These are phyloP conservation scores for Hysterium pulicare DNA, from an alignment of 2,329 filamentous ascomycete species.

Conservation along the genomic window DNA sequence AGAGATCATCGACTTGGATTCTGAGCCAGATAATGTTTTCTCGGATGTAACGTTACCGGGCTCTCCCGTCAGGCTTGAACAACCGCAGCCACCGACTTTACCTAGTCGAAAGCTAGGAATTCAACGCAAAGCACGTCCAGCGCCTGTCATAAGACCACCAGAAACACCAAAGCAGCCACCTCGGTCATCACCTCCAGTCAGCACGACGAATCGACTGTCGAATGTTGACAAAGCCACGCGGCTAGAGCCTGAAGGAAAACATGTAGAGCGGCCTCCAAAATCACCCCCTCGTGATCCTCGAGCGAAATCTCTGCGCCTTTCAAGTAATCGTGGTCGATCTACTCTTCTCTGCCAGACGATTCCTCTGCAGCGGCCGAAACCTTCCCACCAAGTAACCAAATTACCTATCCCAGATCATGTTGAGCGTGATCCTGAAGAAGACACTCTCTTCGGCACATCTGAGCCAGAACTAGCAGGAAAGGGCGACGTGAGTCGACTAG, in stretches of 20 bases:
- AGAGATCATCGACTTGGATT: conserved; percentile 35
- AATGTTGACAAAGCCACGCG: conserved; percentile 27
- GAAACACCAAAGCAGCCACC: conserved; percentile 22
- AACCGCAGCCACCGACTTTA: too few species aligned
- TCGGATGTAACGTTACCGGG: conserved; percentile 25
- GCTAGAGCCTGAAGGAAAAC: conserved; percentile 7
- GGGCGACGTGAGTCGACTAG: too few species aligned
- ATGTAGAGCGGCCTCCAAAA: conserved; percentile 9
- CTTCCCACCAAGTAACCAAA: conserved; percentile 2
- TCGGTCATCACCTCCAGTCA: conserved; percentile 37
- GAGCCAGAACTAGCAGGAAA: too few species aligned
- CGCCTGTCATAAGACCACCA: conserved; percentile 23
- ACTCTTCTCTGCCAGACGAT: conserved; percentile 44
- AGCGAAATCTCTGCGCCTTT: conserved; percentile 37
- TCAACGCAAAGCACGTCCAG: conserved; percentile 19
- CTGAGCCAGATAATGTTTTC: conserved; percentile 25
- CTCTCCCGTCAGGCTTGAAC: conserved; percentile 11
- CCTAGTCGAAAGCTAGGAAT: conserved; percentile 1
- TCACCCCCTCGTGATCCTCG: conserved; percentile 21
- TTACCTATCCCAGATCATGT: conserved; percentile 1
- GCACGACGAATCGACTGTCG: conserved; percentile 34
- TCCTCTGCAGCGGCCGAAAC: conserved; percentile 9
- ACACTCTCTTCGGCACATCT: too few species aligned
- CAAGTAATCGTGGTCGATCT: conserved; percentile 38
- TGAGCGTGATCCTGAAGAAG: too few species aligned